These are phyloP conservation scores for Shiraia sp. DNA, from an alignment of 2,329 filamentous ascomycete species.

Conservation along the genomic window DNA sequence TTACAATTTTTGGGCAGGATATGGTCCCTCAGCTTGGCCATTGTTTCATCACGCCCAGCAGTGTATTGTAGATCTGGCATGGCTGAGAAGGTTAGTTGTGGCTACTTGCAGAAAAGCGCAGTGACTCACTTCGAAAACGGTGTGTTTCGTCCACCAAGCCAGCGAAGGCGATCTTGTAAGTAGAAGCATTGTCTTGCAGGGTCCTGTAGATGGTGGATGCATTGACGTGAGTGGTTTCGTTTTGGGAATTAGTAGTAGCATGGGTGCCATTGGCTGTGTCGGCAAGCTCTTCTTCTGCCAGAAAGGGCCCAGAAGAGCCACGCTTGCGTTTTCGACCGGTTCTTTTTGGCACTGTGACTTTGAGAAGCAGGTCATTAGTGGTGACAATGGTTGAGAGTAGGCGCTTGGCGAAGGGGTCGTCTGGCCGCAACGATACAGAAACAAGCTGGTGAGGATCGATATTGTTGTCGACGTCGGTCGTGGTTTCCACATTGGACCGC, in stretches of 20 bases:
- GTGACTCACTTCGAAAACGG: slow-evolving; percentile 70
- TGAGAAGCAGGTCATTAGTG: slow-evolving; percentile 83
- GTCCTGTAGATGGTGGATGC: slow-evolving; percentile 59
- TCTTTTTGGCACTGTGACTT: slow-evolving; percentile 81
- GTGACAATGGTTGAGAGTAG: slow-evolving; percentile 74
- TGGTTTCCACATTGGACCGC: slow-evolving; percentile 30
- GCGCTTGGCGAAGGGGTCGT: slow-evolving; percentile 78
- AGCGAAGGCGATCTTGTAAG: slow-evolving; percentile 70
- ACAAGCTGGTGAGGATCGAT: slow-evolving; percentile 54
- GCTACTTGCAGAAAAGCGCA: neutral
- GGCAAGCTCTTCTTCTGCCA: slow-evolving; percentile 38
- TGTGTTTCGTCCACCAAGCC: slow-evolving; percentile 79
- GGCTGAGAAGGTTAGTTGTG: slow-evolving; percentile 46
- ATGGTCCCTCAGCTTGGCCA: slow-evolving; percentile 70
- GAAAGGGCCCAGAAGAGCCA: slow-evolving; percentile 69
- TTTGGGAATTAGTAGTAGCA: neutral
- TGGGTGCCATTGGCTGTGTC: neutral
- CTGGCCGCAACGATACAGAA: slow-evolving; percentile 76
- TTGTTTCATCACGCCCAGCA: slow-evolving; percentile 68
- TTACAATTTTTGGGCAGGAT: slow-evolving; percentile 73
- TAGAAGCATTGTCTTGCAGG: slow-evolving; percentile 70
- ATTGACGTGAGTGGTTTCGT: slow-evolving; percentile 17
- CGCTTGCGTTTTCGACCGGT: slow-evolving; percentile 85
- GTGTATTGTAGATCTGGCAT: slow-evolving; percentile 88
- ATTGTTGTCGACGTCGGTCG: slow-evolving; percentile 22